Conservation (phyloP, 1,284 basidiomycete species). For the Puccinia novopanici region DNA sequence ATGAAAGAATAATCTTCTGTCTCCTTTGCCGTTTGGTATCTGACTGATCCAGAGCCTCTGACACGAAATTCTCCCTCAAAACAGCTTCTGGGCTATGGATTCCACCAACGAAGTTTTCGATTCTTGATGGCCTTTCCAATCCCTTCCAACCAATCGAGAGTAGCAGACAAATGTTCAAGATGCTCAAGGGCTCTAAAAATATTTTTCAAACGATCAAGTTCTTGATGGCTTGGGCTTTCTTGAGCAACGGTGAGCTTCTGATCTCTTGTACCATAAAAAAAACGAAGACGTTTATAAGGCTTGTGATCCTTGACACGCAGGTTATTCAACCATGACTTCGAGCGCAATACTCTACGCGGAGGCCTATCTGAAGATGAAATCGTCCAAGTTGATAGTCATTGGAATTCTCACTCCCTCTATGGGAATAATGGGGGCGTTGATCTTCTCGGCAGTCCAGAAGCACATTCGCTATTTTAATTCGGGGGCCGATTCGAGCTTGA, state of each 20-base stretch:
- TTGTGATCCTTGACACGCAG: neutral
- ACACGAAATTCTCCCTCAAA: neutral
- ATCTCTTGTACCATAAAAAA: neutral
- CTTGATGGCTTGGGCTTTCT: constrained; percentile 22
- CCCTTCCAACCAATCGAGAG: constrained; percentile 32
- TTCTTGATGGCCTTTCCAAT: neutral
- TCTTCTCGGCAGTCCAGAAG: constrained; percentile 19
- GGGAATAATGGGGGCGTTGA: constrained; percentile 30
- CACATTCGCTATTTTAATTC: neutral
- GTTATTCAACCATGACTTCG: constrained; percentile 38
- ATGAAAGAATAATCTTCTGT: neutral
- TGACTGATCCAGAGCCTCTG: neutral
- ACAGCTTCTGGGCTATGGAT: constrained; percentile 21
- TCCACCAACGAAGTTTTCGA: neutral
- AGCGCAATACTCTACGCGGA: constrained; percentile 32
- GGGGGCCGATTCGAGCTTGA: constrained; percentile 23
- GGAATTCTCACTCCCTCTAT: constrained; percentile 15
- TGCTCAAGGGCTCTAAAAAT: neutral
- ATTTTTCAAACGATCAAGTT: constrained; percentile 31
- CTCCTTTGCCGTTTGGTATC: neutral
- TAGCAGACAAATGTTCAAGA: constrained; percentile 5
- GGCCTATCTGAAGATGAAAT: constrained; percentile 33
- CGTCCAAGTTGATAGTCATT: constrained; percentile 9
- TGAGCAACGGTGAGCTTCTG: constrained; percentile 26
- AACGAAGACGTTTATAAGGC: neutral